Evolutionary conservation across 345 rosid species (phyloP).

Genomic region (Eucalyptus polyanthemos): DNA sequence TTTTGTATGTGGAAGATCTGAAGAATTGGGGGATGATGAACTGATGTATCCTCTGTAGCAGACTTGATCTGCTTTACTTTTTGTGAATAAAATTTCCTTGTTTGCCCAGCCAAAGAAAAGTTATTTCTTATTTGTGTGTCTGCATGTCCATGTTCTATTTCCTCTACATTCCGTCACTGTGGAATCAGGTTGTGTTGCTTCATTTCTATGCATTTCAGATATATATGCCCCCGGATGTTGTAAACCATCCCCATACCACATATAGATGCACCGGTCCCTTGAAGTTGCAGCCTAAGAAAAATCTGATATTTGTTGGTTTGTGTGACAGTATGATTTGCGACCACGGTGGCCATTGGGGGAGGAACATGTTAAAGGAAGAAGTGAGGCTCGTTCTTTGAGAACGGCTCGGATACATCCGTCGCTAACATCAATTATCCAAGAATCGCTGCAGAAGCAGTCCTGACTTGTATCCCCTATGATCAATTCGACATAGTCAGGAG

Average conservation of each 20-base stretch:
- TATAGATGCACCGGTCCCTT: neutral
- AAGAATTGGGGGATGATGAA: neutral
- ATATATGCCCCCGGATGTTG: neutral
- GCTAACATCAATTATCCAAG: conserved; percentile 74
- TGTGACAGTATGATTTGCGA: conserved; percentile 69
- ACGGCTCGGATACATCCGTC: conserved; percentile 78
- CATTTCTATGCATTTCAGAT: neutral
- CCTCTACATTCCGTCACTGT: neutral
- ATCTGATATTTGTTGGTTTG: neutral
- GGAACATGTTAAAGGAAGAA: conserved; percentile 73
- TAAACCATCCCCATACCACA: neutral
- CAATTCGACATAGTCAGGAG: neutral
- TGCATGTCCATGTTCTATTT: neutral
- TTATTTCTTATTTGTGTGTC: neutral
- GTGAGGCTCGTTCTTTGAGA: conserved; percentile 68
- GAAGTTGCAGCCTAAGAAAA: neutral
- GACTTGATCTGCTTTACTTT: neutral
- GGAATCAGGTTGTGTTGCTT: neutral
- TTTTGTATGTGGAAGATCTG: neutral
- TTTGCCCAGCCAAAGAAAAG: neutral
- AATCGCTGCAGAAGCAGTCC: conserved; percentile 10
- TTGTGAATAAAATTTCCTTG: neutral
- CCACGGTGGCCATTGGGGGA: conserved; percentile 96
- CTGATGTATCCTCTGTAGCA: neutral
- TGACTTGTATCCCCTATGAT: neutral